Percentiles rank a stretch among this genome's conserved stretches.
Conservation (phyloP, 1,139 yeast genomes). For the Yamadazyma taylorii region DNA sequence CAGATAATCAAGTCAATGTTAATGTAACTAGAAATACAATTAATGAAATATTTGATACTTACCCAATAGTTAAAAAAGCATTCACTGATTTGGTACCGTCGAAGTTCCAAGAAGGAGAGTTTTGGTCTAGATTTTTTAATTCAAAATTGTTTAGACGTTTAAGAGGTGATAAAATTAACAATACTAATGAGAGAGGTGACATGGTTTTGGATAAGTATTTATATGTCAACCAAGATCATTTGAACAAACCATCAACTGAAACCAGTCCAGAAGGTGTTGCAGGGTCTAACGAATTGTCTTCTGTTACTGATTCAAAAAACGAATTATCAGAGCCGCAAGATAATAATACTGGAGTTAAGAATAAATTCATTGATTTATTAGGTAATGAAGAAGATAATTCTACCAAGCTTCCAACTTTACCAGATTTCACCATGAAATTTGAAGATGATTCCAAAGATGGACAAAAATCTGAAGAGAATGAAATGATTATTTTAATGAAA, state of each 20-base stretch:
- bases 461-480: slow-evolving; percentile 49
- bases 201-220: slow-evolving; percentile 81
- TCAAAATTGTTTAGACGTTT: slow-evolving; percentile 83
- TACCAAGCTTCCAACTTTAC: slow-evolving; percentile 71
- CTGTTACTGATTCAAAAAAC: slow-evolving; percentile 13
- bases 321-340: slow-evolving; percentile 9
- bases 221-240: slow-evolving; percentile 48
- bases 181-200: slow-evolving; percentile 78
- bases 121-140: slow-evolving; percentile 96
- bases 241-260: slow-evolving; percentile 12
- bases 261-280: slow-evolving; percentile 10
- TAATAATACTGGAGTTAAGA: slow-evolving; percentile 30
- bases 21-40: slow-evolving; percentile 89
- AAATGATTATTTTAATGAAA: slow-evolving; percentile 70
- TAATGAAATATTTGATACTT: slow-evolving; percentile 86
- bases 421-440: slow-evolving; percentile 86
- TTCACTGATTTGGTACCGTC: slow-evolving; percentile 85
- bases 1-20: slow-evolving; percentile 88
- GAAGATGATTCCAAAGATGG: slow-evolving; percentile 39
- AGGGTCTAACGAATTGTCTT: neutral
- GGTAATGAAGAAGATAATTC: slow-evolving; percentile 86
- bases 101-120: slow-evolving; percentile 81
- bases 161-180: slow-evolving; percentile 80
- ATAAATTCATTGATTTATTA: slow-evolving; percentile 66
- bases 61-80: slow-evolving; percentile 89